Evolutionary conservation across 129 eudicot genomes (phyloP).

Genomic region (sunflower (Helianthus annuus)): DNA sequence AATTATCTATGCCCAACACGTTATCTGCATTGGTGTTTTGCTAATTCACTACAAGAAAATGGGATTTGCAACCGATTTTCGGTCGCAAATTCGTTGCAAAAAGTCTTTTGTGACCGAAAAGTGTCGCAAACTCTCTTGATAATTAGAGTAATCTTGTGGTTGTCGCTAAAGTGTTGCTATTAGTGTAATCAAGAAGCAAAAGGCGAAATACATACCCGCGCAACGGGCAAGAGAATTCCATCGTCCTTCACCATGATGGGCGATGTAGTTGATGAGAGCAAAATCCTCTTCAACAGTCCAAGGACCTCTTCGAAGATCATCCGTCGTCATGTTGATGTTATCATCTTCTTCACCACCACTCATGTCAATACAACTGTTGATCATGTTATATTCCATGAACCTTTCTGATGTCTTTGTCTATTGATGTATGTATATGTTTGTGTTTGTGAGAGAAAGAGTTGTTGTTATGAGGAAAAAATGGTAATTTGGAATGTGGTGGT

Average conservation of each 20-base stretch:
- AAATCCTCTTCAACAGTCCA: constrained; percentile 98
- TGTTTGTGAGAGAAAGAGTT: neutral
- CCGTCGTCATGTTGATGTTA: constrained; percentile 42
- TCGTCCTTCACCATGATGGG: constrained; percentile 90
- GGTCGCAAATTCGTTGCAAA: too few species aligned
- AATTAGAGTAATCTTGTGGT: too few species aligned
- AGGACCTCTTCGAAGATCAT: constrained; percentile 86
- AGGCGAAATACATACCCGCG: constrained; percentile 52
- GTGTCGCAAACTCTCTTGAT: too few species aligned
- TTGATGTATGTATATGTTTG: constrained; percentile 22
- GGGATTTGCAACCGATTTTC: too few species aligned
- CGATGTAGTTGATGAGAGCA: constrained; percentile 77
- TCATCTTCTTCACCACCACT: constrained; percentile 46
- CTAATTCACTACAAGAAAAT: too few species aligned
- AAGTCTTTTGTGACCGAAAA: too few species aligned
- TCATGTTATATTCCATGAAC: too few species aligned
- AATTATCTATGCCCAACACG: too few species aligned
- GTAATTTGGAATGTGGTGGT: constrained; percentile 11
- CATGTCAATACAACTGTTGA: constrained; percentile 30
- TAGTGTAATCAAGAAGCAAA: too few species aligned
- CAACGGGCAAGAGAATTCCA: constrained; percentile 94
- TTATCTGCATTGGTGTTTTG: too few species aligned
- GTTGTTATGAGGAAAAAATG: neutral
- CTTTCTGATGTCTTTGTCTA: neutral
- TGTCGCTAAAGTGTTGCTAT: too few species aligned